A percentile compares a stretch with the other conserved stretches of the same genome.
Evolutionary conservation across 2,329 filamentous ascomycete genomes (phyloP).

Genomic region (Aspergillus oerlinghausenensis): DNA sequence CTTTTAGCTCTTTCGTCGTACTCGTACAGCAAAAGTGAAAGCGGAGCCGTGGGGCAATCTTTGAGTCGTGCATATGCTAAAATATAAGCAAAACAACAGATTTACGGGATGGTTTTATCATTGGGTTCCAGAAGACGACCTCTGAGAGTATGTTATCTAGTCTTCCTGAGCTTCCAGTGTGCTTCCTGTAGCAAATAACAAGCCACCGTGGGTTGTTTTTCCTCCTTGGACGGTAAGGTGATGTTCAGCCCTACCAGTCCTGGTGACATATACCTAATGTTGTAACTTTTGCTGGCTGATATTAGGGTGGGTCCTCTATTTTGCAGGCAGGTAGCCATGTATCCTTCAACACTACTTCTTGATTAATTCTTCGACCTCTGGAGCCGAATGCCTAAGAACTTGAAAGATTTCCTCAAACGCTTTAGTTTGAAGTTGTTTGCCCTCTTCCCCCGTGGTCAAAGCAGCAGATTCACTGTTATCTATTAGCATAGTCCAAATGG

Average conservation of each 20-base stretch:
- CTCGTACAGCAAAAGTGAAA: constrained; percentile 3
- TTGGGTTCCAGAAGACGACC: background rate
- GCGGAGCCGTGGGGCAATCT: constrained; percentile 23
- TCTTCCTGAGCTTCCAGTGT: background rate
- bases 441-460: constrained; percentile 30
- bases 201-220: background rate
- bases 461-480: constrained; percentile 29
- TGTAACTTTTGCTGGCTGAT: background rate
- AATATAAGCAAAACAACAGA: constrained; percentile 1
- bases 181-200: background rate
- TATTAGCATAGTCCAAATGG: constrained; percentile 11
- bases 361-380: constrained; percentile 15
- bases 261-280: background rate
- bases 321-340: background rate
- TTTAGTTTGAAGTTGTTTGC: constrained; percentile 32
- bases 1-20: constrained; percentile 1
- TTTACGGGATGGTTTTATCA: background rate
- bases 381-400: constrained; percentile 24
- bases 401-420: constrained; percentile 41
- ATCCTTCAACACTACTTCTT: constrained; percentile 1
- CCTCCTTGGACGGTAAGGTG: background rate
- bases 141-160: background rate
- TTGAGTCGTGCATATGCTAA: constrained; percentile 12
- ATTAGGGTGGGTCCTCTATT: background rate
- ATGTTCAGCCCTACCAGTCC: constrained; percentile 5